Percentiles rank a stretch among this genome's conserved stretches.
Evolutionary conservation across 2,329 filamentous ascomycete species (phyloP).

Genomic region (Fusarium newnesense): DNA sequence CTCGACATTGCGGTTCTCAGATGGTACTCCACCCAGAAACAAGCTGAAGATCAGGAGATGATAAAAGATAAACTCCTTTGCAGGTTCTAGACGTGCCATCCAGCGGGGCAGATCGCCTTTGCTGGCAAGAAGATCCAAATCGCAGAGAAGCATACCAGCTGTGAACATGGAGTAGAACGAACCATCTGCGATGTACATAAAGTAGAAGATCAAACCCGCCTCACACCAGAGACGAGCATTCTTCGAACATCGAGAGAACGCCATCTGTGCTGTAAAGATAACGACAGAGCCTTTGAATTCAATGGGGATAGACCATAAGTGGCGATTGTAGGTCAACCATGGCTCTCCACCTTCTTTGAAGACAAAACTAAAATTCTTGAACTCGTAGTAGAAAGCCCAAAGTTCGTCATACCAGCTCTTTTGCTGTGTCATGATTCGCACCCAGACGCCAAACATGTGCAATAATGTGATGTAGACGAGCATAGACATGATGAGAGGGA

Average conservation of each 20-base stretch:
- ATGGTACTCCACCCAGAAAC: slow-evolving; percentile 70
- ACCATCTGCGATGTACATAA: slow-evolving; percentile 74
- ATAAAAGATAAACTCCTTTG: slow-evolving; percentile 63
- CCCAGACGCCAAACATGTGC: slow-evolving; percentile 63
- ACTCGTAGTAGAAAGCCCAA: slow-evolving; percentile 62
- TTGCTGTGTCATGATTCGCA: slow-evolving; percentile 51
- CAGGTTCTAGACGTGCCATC: slow-evolving; percentile 56
- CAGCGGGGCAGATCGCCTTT: slow-evolving; percentile 61
- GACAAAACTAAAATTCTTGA: slow-evolving; percentile 76
- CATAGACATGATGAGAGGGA: slow-evolving; percentile 65
- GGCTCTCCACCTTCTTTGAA: slow-evolving; percentile 67
- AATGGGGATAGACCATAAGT: slow-evolving; percentile 72
- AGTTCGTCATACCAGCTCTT: slow-evolving; percentile 59
- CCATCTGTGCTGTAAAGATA: slow-evolving; percentile 66
- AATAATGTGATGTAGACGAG: slow-evolving; percentile 61
- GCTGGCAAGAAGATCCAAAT: slow-evolving; percentile 66
- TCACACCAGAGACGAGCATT: slow-evolving; percentile 66
- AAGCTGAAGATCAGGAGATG: slow-evolving; percentile 62
- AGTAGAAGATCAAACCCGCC: slow-evolving; percentile 67
- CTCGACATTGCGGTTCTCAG: slow-evolving; percentile 58
- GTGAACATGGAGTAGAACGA: slow-evolving; percentile 70
- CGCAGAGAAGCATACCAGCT: slow-evolving; percentile 69
- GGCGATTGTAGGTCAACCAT: slow-evolving; percentile 64
- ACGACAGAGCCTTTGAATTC: slow-evolving; percentile 73
- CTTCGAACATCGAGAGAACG: slow-evolving; percentile 65